phyloP scores from a whole-genome alignment of 2,329 filamentous ascomycete species.

The Xenoacremonium recifei region DNA sequence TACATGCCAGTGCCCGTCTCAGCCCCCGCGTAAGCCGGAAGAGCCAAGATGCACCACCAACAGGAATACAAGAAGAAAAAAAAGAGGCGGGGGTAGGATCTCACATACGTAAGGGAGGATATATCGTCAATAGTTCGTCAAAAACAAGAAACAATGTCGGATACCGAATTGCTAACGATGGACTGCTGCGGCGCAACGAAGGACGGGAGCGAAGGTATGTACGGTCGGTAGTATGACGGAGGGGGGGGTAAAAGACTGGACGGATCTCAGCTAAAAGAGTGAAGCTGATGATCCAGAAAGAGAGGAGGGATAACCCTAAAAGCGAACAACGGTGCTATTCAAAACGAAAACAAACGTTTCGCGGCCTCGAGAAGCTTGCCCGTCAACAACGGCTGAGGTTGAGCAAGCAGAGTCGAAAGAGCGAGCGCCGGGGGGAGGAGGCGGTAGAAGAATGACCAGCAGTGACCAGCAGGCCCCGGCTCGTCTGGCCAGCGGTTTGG shows the following conservation, averaged over 20 bases:
- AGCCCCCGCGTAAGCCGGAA: constrained; percentile 14
- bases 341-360: constrained; percentile 23
- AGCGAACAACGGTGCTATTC: constrained; percentile 21
- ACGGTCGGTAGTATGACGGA: neutral
- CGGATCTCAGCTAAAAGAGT: constrained; percentile 42
- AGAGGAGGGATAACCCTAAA: constrained; percentile 18
- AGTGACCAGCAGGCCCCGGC: constrained; percentile 7
- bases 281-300: constrained; percentile 39
- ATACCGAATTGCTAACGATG: constrained; percentile 17
- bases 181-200: too few relatives aligned
- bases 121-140: constrained; percentile 28
- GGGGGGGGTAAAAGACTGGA: constrained; percentile 33
- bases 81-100: constrained; percentile 16
- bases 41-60: constrained; percentile 1
- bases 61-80: neutral
- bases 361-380: constrained; percentile 23
- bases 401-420: constrained; percentile 17
- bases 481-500: constrained; percentile 5
- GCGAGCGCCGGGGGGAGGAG: constrained; percentile 11
- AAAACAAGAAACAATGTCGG: constrained; percentile 23
- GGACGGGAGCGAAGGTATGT: constrained; percentile 13
- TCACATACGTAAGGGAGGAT: constrained; percentile 28
- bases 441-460: constrained; percentile 13
- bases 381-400: constrained; percentile 20
- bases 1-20: constrained; percentile 21